Evolutionary conservation across 78 protist species (phyloP), one percentile per base, ranked within the genome.

Genomic region (Dictyostelium intermedium): DNA sequence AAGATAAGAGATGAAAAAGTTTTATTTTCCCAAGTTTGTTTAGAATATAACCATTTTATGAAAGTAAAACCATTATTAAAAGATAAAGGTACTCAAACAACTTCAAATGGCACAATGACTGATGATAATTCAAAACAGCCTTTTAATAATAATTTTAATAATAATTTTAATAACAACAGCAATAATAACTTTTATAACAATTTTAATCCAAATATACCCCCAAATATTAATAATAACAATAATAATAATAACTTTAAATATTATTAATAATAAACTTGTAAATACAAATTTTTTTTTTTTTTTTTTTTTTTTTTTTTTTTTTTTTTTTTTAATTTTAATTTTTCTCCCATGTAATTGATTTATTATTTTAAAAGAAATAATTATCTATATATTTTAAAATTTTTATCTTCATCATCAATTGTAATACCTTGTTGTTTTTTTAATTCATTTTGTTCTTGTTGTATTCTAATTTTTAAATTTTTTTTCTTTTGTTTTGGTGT

Each of bases 1-100:
- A 89, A 89, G n/a, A 41, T 80, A 13, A 78, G 43, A 69, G 93
- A 89, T 70, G 93, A 89, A 80, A 89, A 78, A 50, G 47, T 89
- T 18, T 8, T 89, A 37, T 80, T 69, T 47, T 18, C 50, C 11
- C 84, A 89, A 74, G 53, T 89, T 25, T 63, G 80, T 34, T 53
- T 61, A 6, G 93, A 89, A 47, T 89, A 89, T 79, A 89, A 78
- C 34, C 47, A 78, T 34, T 66, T 18, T 20, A 79, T 63, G 63
- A 61, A 50, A 80, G 80, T 80, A 18, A 89, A 41, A 16, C 86
- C 50, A 56, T 13, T 60, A 18, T 27, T 32, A 20, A 70, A 30
- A 32, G 77, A 70, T 30, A 32, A 70, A 70, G 13, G 73, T 25
- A 63, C 73, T 63, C 73, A 63, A 63, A 63, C 73, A 23, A 63